Percentiles rank a stretch among this genome's conserved stretches.
Evolutionary conservation across 306 rosid genomes (phyloP).

Genomic region (Leucaena leucocephala): DNA sequence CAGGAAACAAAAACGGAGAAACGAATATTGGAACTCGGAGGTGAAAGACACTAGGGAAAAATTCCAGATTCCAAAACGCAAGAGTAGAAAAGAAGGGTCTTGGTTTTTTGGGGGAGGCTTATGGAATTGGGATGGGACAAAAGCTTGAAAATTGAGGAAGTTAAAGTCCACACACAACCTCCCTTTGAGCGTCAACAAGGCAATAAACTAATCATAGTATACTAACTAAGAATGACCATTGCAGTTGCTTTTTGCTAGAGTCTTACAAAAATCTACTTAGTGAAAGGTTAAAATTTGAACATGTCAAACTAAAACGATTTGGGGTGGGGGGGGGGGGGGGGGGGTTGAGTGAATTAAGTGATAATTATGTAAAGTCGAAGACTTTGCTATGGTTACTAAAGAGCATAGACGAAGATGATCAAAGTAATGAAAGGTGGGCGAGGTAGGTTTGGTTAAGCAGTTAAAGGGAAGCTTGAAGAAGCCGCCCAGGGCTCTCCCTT

Average conservation of each 20-base stretch:
- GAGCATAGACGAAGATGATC: not conserved
- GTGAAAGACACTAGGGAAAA: not conserved
- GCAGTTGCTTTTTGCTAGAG: not conserved
- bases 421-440: not conserved
- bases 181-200: slow-evolving; percentile 29
- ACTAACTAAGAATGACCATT: not conserved
- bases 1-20: not conserved
- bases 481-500: not conserved
- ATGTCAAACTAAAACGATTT: not conserved
- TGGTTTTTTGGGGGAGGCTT: not conserved
- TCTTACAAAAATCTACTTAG: not conserved
- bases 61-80: slow-evolving; percentile 12
- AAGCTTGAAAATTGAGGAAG: slow-evolving; percentile 43
- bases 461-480: not conserved
- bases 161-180: slow-evolving; percentile 41
- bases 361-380: not conserved
- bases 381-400: not conserved
- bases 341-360: not conserved
- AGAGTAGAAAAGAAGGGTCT: not conserved
- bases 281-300: not conserved
- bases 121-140: slow-evolving; percentile 23
- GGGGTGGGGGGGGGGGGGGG: not conserved
- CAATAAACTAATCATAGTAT: not conserved
- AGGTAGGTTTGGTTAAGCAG: not conserved
- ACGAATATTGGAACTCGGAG: not conserved